phyloP scores from a whole-genome alignment of 805 yeast species.

The Ogataea degrootiae region DNA sequence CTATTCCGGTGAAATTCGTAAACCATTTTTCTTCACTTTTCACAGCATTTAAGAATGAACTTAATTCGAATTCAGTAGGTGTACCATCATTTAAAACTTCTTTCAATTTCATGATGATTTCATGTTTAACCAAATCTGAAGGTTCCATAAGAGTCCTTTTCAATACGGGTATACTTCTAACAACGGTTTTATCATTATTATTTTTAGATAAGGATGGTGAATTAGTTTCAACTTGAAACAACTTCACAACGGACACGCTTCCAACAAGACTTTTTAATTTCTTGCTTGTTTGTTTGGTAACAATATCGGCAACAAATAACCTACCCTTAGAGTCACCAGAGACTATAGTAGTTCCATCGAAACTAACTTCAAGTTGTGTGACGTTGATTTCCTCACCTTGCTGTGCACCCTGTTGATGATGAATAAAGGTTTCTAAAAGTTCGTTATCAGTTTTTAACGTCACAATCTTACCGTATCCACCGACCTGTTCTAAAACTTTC shows the following conservation, averaged over 20 bases:
- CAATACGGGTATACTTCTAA: conserved; percentile 53
- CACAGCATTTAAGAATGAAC: conserved; percentile 44
- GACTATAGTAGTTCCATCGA: conserved; percentile 69
- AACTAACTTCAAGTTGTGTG: conserved; percentile 52
- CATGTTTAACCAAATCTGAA: conserved; percentile 38
- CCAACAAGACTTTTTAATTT: conserved; percentile 38
- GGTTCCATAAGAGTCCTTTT: conserved; percentile 53
- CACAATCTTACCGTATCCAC: conserved; percentile 49
- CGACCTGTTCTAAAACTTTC: conserved; percentile 49
- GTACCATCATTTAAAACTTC: conserved; percentile 12
- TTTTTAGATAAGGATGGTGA: conserved; percentile 11
- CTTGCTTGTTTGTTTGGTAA: conserved; percentile 62
- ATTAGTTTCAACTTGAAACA: conserved; percentile 15
- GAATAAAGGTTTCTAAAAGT: conserved; percentile 46
- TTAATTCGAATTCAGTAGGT: conserved; percentile 34
- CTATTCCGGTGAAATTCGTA: conserved; percentile 36
- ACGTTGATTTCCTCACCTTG: conserved; percentile 32
- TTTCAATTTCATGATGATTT: conserved; percentile 35
- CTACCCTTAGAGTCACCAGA: conserved; percentile 76
- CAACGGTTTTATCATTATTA: conserved; percentile 23
- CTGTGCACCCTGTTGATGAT: conserved; percentile 34
- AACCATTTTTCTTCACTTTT: conserved; percentile 50
- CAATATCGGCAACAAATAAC: conserved; percentile 62
- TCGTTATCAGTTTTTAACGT: conserved; percentile 49
- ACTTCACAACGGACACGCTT: conserved; percentile 21